Evolutionary conservation across 2,329 filamentous ascomycete species (phyloP).

Genomic region (Macrophomina tecta): DNA sequence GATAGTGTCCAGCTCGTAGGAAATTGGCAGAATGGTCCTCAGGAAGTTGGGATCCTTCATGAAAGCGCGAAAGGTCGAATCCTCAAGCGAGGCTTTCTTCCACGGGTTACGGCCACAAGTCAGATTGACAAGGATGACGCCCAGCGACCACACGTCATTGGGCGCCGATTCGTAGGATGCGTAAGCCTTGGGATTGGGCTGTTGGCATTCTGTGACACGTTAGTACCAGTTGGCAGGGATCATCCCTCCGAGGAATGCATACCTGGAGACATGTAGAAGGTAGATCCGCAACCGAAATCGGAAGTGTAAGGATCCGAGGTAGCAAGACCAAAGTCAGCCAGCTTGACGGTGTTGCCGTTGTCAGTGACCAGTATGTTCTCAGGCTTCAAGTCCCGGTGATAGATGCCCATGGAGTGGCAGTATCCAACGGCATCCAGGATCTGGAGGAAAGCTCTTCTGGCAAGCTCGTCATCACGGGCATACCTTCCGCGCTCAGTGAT

Average conservation of each 20-base stretch:
- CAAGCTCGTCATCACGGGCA: slow-evolving; percentile 87
- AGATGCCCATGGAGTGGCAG: slow-evolving; percentile 92
- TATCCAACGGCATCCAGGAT: slow-evolving; percentile 95
- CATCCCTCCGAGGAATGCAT: slow-evolving; percentile 49
- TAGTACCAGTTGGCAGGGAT: slow-evolving; percentile 28
- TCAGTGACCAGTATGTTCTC: slow-evolving; percentile 96
- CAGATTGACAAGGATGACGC: slow-evolving; percentile 95
- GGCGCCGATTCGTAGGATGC: slow-evolving; percentile 88
- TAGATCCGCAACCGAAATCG: slow-evolving; percentile 97
- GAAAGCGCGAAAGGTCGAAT: slow-evolving; percentile 93
- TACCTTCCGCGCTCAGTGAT: slow-evolving; percentile 96
- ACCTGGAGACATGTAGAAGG: slow-evolving; percentile 99
- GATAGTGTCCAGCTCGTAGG: slow-evolving; percentile 87
- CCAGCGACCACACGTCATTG: slow-evolving; percentile 98
- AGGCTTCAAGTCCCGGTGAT: slow-evolving; percentile 96
- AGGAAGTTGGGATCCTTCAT: slow-evolving; percentile 85
- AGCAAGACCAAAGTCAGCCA: slow-evolving; percentile 96
- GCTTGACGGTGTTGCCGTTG: slow-evolving; percentile 85
- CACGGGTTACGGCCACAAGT: slow-evolving; percentile 98
- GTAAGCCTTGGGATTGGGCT: slow-evolving; percentile 70
- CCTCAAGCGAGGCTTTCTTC: slow-evolving; percentile 93
- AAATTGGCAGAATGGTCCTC: slow-evolving; percentile 89
- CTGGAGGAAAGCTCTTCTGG: slow-evolving; percentile 88
- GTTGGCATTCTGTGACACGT: slow-evolving; percentile 78
- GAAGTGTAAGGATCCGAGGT: slow-evolving; percentile 83